Evolutionary conservation across 2,329 filamentous ascomycete species (phyloP), one percentile per base, ranked within the genome.

Genomic region (Tolypocladium paradoxum): DNA sequence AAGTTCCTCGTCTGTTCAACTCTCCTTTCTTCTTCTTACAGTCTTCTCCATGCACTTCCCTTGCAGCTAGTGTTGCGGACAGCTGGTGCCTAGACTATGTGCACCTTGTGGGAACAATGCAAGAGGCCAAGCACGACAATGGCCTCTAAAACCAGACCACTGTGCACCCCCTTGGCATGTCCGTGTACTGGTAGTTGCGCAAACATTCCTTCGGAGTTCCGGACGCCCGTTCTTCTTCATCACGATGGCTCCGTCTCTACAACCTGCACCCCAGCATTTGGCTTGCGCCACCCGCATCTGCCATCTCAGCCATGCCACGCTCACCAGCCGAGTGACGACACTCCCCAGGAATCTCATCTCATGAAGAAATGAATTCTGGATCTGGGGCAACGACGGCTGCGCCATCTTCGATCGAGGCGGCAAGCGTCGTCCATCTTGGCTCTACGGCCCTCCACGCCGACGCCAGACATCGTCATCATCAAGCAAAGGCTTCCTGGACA

Each of bases 401-500:
- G n/a, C 18, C 43, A 33, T 7, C 27, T 3, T 18, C 18, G 18
- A 14, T 14, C 24, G 24, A 43, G 36, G 12, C 31, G 16, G 22
- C 37, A 27, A 35, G 16, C 7, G 29, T 31, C 16, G 24, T 50
- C 22, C 38, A 37, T 46, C 20, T 38, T 18, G 49, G 5, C 27
- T 18, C 27, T 11, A 20, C 33, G 0, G 8, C 20, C 12, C 36
- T 12, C 31, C 22, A 29, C 34, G 29, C 33, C 6, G 36, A 31
- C 22, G 16, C 18, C 8, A 22, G 16, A n/a, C n/a, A n/a, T 14
- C n/a, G 9, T 6, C 12, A 47, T 14, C n/a, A 27, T 7, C 36
- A 47, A 7, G 6, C 43, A 2, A 62, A 57, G 18, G 57, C 64
- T 18, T 65, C 65, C 24, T 73, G 69, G 67, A 65, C 55, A 33